Evolutionary conservation across 306 rosid species (phyloP), one percentile per base, ranked within the genome.

Genomic region (Corylus heterophylla): DNA sequence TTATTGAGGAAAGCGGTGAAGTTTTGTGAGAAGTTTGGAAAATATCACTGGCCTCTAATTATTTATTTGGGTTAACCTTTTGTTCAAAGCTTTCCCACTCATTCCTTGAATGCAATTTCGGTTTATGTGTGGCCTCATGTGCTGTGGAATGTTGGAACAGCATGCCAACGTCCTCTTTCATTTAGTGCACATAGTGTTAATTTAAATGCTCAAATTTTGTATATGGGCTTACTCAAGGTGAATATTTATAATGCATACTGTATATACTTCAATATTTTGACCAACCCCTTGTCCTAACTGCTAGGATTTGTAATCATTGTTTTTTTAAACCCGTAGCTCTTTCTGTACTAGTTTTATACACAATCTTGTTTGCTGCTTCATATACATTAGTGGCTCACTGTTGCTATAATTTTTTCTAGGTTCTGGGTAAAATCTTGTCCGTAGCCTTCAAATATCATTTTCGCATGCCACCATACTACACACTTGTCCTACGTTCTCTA

Each of bases 381-480:
- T 74, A 54, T 80, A 22, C 51, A 49, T 31, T 69, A 44, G 13
- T 71, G 62, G 75, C 74, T 81, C 74, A 74, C 62, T 76, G 48
- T 76, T 69, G 31, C 49, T 70, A 67, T 44, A 83, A 76, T 80
- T 79, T 81, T 84, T 76, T 84, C 73, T 67, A 94, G 97, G 98
- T 94, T 89, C 87, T 94, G 82, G 97, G 95, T 50, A 94, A 91
- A 87, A 91, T 94, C 82, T 90, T 90, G 97, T 89, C 94, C 56
- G 76, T 92, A 31, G 95, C 98, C 77, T 81, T 94, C 83, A 91
- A 94, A 88, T 84, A 91, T 83, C 93, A 94, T 64, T 94, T 94
- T 86, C 94, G 97, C 61, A 94, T 94, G 98, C 98, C 98, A 62
- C 97, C 98, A 58, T 94, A 92, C 85, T 94, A 86, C 77, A 87